Base-by-base conservation (phyloP, 306 rosid species). In the Oxytropis ochrocephala region DNA sequence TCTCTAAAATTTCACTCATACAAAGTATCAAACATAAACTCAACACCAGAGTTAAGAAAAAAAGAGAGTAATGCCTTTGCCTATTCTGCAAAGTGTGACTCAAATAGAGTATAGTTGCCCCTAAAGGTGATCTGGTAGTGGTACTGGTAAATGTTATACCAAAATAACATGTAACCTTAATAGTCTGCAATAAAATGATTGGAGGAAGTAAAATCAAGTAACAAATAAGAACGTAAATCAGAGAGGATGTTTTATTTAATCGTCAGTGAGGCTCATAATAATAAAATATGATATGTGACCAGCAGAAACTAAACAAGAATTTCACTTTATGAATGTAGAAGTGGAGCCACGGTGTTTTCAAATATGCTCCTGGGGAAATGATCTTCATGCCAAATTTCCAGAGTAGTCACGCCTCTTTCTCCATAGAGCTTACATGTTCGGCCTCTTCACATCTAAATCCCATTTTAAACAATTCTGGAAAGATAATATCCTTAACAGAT, bases 311-410 rank as follows among this genome's bases (percentile, higher is more conserved):
- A 30, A 74, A 64, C 16, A 68, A 36, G 14, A 43, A 12, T 38
- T 59, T 24, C 36, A 12, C 57, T 70, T 71, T 55, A 5, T 78
- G 58, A 52, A 65, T 54, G 13, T 75, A 89, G 96, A 88, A 87
- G 53, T 79, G 88, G 88, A 83, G 91, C 65, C 4, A 24, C 2
- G 80, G 88, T 1, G 61, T 59, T 52, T 85, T 81, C 55, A 86
- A 83, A 75, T 52, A 77, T 57, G 85, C 80, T 49, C 67, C 72
- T 3, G 95, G 87, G 65, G 82, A 86, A 74, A 78, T 82, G 87
- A 82, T 80, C 38, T 82, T 81, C 67, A 77, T 72, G 64, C 87
- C 87, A 9, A 67, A 86, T 60, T 56, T 51, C 77, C 65, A 62
- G 16, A 72, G 72, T 70, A 78, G 61, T 65, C 41, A 56, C 24